These are phyloP conservation scores for Candida incommunis DNA, from an alignment of 805 yeast genomes.

Conservation along the genomic window DNA sequence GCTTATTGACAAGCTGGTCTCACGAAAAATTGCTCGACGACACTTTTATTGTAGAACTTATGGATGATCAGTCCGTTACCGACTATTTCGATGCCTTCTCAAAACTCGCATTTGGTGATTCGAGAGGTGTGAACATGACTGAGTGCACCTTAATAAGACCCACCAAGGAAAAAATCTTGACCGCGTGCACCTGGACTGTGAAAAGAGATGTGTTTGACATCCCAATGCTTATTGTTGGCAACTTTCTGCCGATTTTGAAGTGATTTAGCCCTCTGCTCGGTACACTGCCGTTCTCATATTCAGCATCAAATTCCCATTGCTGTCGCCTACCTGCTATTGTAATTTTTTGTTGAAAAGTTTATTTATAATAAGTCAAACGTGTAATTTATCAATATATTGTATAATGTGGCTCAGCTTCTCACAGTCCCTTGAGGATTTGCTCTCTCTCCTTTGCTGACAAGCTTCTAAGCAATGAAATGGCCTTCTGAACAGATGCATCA, in stretches of 20 bases:
- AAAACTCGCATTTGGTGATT: constrained; percentile 51
- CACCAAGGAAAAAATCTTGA: constrained; percentile 31
- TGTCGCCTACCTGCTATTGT: too few relatives aligned
- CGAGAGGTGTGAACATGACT: constrained; percentile 26
- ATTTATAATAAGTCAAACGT: too few relatives aligned
- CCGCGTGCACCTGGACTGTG: constrained; percentile 77
- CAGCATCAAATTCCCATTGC: too few relatives aligned
- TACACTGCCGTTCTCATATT: not conserved
- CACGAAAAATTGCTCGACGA: constrained; percentile 43
- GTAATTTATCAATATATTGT: too few relatives aligned
- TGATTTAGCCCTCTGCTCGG: not conserved
- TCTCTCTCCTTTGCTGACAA: constrained; percentile 1
- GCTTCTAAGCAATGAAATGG: constrained; percentile 9
- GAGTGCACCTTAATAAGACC: constrained; percentile 27
- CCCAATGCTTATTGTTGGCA: constrained; percentile 75
- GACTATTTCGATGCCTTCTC: constrained; percentile 62
- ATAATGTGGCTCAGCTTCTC: too few relatives aligned
- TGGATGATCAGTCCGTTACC: constrained; percentile 67
- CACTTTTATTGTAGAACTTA: constrained; percentile 60
- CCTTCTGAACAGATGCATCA: constrained; percentile 12
- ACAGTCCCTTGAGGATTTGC: constrained; percentile 3
- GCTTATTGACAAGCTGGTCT: constrained; percentile 52
- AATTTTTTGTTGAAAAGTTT: too few relatives aligned
- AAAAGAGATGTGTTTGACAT: constrained; percentile 72
- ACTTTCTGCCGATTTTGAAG: constrained; percentile 17